Evolutionary conservation across 345 rosid species (phyloP), one percentile per base, ranked within the genome.

Genomic region (Salix purpurea): DNA sequence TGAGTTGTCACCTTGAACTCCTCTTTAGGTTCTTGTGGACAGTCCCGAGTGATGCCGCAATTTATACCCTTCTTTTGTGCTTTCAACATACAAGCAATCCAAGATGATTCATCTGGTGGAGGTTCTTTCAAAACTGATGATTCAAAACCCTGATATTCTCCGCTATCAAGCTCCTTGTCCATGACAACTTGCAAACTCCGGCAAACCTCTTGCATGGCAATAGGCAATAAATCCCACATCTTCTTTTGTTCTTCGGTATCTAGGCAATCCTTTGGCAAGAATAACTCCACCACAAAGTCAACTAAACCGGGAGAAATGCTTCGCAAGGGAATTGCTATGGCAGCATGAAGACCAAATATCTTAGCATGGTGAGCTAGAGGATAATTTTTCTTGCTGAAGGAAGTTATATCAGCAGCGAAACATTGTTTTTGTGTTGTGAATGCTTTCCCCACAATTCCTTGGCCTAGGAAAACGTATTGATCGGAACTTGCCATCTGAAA

Each of bases 371-470:
- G 97, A 19, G 93, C 82, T 46, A 91, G 89, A 62, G 96, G 94
- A 79, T 93, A 93, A 16, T 85, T 82, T 15, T 85, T 82, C 86
- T 84, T 88, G 82, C 88, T 84, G 77, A 88, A 89, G 67, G 86
- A 81, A 52, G 91, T 80, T 75, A 91, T 74, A 67, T 93, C 84
- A 16, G 86, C 73, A n/a, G 87, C 85, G 71, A 90, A 93, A 75
- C 91, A 90, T 64, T 86, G 90, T 73, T 84, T 90, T 71, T 79
- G 81, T 18, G 71, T 77, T 21, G 74, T 32, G 73, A 93, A 91
- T 67, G 94, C 91, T 87, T 69, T 87, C 68, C 97, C 97, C 46
- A 91, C 97, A 66, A 91, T 79, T 68, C 97, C 97, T 79, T 93
- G 89, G 67, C 85, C 94, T 37, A 75, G 85, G 56, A 83, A 84